Percentiles rank a stretch among this genome's conserved stretches.
phyloP scores from a whole-genome alignment of 2,329 filamentous ascomycete genomes.

The Orbilia blumenaviensis region DNA sequence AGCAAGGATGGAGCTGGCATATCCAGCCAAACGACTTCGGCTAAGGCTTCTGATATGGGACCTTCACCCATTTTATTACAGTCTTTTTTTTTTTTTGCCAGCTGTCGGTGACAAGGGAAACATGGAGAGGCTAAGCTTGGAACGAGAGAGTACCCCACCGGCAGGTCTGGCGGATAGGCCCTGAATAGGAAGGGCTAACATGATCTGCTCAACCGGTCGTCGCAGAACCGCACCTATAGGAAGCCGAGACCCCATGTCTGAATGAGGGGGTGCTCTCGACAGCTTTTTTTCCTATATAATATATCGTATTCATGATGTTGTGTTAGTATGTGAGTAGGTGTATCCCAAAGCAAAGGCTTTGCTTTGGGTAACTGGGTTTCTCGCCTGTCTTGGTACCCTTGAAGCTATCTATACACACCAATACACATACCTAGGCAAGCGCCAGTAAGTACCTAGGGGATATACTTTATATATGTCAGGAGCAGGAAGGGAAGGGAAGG shows the following conservation, averaged over 20 bases:
- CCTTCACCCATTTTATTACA: conserved; percentile 43
- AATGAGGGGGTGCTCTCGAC: conserved; percentile 4
- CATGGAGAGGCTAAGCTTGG: conserved; percentile 28
- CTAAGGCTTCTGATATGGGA: conserved; percentile 51
- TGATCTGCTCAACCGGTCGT: conserved; percentile 9
- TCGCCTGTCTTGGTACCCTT: conserved; percentile 1
- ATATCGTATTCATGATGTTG: no score
- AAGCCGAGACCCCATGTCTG: conserved; percentile 12
- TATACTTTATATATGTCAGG: no score
- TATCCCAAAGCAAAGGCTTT: not conserved
- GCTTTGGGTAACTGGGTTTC: not conserved
- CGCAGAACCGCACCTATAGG: conserved; percentile 47
- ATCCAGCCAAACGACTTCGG: conserved; percentile 35
- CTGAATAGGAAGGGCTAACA: conserved; percentile 50
- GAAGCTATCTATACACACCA: not conserved
- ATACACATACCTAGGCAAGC: not conserved
- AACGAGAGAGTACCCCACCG: conserved; percentile 13
- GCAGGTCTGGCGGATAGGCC: conserved; percentile 18
- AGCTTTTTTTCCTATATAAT: no score
- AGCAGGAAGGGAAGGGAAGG: no score
- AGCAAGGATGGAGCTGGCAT: conserved; percentile 36
- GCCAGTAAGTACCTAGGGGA: not conserved
- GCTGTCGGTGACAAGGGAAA: conserved; percentile 45
- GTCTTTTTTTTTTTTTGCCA: no score
- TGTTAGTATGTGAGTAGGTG: no score